Evolutionary conservation across 208 protist genomes (phyloP), one percentile per base, ranked within the genome.

Genomic region (Trypanosomatidae sp.): DNA sequence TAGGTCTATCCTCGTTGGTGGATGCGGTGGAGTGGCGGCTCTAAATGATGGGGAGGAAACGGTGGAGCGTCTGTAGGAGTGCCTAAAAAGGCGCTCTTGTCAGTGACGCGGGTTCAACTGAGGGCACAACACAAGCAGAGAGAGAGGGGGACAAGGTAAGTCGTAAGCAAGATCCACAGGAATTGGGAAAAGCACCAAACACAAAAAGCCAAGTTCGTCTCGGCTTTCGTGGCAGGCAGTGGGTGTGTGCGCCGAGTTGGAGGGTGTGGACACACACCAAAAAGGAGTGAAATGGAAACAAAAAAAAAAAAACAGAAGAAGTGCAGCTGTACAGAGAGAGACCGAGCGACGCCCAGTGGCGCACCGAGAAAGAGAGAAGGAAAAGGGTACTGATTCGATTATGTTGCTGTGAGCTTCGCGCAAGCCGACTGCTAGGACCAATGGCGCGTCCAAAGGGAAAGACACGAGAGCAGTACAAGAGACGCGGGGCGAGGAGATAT

Each of bases 311-410:
- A 2, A 62, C n/a, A n/a, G n/a, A 70, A 10, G 33, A 59, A 79
- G 50, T 4, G 22, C n/a, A 36, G 25, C 50, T 10, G 19, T 33
- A 66, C 1, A 50, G n/a, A 58, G 46, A 22, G 43, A 68, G 46
- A 36, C 1, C 4, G 12, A 73, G 12, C 22, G 56, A 73, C 66
- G 49, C 60, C 44, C 25, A 56, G 58, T 68, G 19, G 77, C 3
- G 52, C 49, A 69, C 4, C 15, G 44, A 41, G 60, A 60, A 69
- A 25, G 39, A 43, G 25, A 41, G 19, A 69, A 53, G 52, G 50
- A 43, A 47, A 64, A 25, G 43, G 73, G 74, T 73, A 73, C 71
- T 79, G 59, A 79, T 73, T 58, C 50, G 49, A 73, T 62, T 68
- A 79, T 79, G 22, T 65, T 65, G 41, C 62, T 69, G 28, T 46